phyloP scores from a whole-genome alignment of 148 eudicot genomes.

The Drosera capensis region DNA sequence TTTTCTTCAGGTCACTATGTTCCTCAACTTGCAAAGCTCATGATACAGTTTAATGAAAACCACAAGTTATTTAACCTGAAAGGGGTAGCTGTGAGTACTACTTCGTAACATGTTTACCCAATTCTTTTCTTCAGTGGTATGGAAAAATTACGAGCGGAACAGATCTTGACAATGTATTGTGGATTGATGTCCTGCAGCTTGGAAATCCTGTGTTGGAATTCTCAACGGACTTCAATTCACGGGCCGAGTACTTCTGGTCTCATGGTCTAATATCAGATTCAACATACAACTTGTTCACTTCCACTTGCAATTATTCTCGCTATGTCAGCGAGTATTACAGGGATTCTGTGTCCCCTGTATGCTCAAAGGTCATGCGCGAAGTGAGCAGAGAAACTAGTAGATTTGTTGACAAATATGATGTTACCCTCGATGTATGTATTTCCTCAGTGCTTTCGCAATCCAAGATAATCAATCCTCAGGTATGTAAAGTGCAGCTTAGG shows the following conservation, averaged over 20 bases:
- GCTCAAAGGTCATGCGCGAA: constrained; percentile 64
- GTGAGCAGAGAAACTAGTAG: constrained; percentile 73
- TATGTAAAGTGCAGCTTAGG: too few relatives aligned
- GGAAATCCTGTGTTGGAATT: constrained; percentile 94
- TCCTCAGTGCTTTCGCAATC: constrained; percentile 82
- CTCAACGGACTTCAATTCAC: constrained; percentile 79
- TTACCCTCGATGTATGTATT: constrained; percentile 89
- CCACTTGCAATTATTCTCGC: constrained; percentile 78
- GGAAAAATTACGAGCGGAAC: not conserved
- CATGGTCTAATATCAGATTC: constrained; percentile 94
- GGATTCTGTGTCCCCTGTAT: constrained; percentile 52
- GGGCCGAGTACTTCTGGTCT: constrained; percentile 97
- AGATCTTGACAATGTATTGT: not conserved
- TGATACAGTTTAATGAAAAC: constrained; percentile 50
- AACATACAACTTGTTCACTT: constrained; percentile 68
- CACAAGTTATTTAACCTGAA: constrained; percentile 61
- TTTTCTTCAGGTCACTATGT: constrained; percentile 66
- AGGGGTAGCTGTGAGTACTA: constrained; percentile 74
- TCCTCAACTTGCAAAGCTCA: constrained; percentile 87
- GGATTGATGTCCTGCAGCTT: constrained; percentile 25
- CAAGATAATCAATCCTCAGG: constrained; percentile 66
- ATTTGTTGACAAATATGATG: constrained; percentile 92
- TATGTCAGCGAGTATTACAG: constrained; percentile 75
- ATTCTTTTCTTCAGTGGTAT: not conserved
- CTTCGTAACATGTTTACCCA: not conserved